These are phyloP conservation scores for Blastomyces emzantsi DNA, from an alignment of 2,329 filamentous ascomycete genomes.

Conservation along the genomic window DNA sequence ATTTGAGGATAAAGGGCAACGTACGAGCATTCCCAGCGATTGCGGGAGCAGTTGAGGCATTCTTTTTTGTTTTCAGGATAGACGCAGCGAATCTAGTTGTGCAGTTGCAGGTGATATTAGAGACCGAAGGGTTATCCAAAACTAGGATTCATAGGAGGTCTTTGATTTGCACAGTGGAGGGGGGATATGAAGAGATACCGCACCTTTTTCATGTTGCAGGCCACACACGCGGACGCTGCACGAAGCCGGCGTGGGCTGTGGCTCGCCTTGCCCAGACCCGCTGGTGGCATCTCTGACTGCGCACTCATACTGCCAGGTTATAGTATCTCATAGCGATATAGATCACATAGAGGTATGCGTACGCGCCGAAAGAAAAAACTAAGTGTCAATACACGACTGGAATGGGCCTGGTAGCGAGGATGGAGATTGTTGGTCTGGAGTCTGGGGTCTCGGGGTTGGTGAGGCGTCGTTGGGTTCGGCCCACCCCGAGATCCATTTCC, in stretches of 20 bases:
- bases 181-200: conserved; percentile 1
- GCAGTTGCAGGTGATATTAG: conserved; percentile 1
- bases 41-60: conserved; percentile 22
- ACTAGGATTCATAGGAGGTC: not conserved
- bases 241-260: conserved; percentile 22
- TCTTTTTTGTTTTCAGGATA: conserved; percentile 19
- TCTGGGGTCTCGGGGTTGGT: not conserved
- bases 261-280: conserved; percentile 7
- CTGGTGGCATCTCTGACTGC: conserved; percentile 8
- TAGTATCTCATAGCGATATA: not conserved
- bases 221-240: conserved; percentile 24
- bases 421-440: not conserved
- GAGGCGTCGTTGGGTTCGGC: not conserved
- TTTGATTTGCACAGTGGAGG: not conserved
- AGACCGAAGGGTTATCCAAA: not conserved
- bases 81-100: conserved; percentile 23
- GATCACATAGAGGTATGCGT: not conserved
- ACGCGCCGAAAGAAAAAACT: not conserved
- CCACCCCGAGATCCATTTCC: not conserved
- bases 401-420: not conserved
- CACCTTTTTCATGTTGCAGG: conserved; percentile 28
- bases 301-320: conserved; percentile 4
- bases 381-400: not conserved
- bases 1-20: not conserved
- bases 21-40: conserved; percentile 24